phyloP scores from a whole-genome alignment of 179 eudicot genomes.

The Sideroxylon spinosum region DNA sequence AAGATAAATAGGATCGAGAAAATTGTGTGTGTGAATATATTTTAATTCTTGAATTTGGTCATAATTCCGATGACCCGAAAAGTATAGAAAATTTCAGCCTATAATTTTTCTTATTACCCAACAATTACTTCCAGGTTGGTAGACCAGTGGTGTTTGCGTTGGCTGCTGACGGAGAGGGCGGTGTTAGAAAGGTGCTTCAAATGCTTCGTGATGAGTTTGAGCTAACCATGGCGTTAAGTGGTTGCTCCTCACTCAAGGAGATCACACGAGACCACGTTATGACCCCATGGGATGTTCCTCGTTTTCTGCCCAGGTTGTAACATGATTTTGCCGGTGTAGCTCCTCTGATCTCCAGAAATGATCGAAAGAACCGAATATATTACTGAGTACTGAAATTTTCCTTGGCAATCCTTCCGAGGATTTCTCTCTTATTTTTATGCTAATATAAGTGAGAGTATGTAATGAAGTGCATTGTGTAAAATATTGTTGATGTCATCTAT shows the following conservation, averaged over 20 bases:
- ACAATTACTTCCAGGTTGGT: slow-evolving; percentile 44
- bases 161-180: slow-evolving; percentile 71
- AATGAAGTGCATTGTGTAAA: no score
- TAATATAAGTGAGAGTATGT: no score
- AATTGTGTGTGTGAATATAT: no score
- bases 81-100: neutral
- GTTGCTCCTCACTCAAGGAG: slow-evolving; percentile 57
- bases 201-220: slow-evolving; percentile 74
- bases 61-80: neutral
- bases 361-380: no score
- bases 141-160: slow-evolving; percentile 62
- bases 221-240: slow-evolving; percentile 70
- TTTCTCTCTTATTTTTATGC: no score
- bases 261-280: slow-evolving; percentile 52
- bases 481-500: no score
- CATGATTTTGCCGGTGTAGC: neutral
- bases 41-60: neutral
- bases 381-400: no score
- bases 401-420: no score
- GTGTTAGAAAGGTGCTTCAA: slow-evolving; percentile 62
- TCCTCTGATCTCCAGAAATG: neutral
- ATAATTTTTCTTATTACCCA: neutral
- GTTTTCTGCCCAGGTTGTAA: slow-evolving; percentile 32
- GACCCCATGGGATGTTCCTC: slow-evolving; percentile 40
- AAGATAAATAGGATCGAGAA: no score